Base-by-base conservation (phyloP, 2,329 filamentous ascomycete genomes). In the Aureobasidium namibiae region DNA sequence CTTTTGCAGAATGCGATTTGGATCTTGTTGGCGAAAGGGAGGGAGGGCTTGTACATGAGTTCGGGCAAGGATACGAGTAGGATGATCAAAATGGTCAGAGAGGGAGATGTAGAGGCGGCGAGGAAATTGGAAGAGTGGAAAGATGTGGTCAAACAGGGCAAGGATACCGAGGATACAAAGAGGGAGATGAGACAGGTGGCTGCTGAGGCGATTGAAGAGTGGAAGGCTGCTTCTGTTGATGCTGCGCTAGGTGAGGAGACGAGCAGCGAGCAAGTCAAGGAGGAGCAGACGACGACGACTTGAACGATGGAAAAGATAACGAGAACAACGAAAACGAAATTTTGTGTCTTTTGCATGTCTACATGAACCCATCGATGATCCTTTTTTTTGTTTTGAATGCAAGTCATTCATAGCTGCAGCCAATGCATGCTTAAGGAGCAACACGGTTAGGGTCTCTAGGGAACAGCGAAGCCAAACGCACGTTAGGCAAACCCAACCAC, bases 401-500 rank as follows among this genome's bases (percentile, higher is more conserved):
- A 44, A 24, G 21, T 42, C 10, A 21, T 42, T 4, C 3, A 23
- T 21, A 14, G 1, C n/a, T n/a, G n/a, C n/a, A 29, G 9, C 26
- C 26, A 29, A 29, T 5, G 21, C 13, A 34, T 3, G 7, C 31
- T 24, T 74, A 78, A 58, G 78, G 78, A 62, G 71, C 67, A 61
- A 80, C 69, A 62, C 83, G 76, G 69, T 80, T 77, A 9, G 84
- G 84, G 69, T 87, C 84, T 63, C 84, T 75, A 31, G 84, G 84
- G 74, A 86, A 87, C 67, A 85, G 67, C 65, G 81, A 83, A 33
- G 80, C 79, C 70, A 85, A 73, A 36, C 84, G 72, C 50, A 87
- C 80, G 65, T 87, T 85, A 21, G 82, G 82, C 69, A 87, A 69
- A 13, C 83, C 84, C 64, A 87, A 70, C 78, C 83, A 87, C 69